phyloP scores from a whole-genome alignment of 176 grass and related monocot genomes.

The Zoysia japonica region DNA sequence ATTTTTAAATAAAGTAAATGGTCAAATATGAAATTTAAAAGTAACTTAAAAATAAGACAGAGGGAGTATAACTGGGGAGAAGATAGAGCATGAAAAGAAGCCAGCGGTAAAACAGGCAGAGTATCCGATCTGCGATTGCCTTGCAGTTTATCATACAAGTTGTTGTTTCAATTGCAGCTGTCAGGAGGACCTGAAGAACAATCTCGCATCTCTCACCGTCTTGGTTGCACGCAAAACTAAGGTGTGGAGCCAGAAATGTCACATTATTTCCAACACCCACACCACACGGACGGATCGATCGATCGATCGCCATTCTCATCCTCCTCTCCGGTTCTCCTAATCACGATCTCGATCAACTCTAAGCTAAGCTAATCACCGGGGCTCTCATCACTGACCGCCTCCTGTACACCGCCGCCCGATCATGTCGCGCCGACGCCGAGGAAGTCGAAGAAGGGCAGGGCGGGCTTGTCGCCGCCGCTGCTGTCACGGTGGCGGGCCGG shows the following conservation, averaged over 20 bases:
- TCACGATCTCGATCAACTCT: conserved; percentile 14
- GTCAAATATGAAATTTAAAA: too few relatives aligned
- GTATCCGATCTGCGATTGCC: conserved; percentile 35
- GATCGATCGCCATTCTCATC: conserved; percentile 3
- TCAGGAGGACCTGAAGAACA: not conserved
- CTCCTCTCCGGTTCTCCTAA: not conserved
- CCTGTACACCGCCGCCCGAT: conserved; percentile 42
- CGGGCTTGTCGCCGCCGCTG: conserved; percentile 24
- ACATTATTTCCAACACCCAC: conserved; percentile 10
- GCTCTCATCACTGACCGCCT: conserved; percentile 16
- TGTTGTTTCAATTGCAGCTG: not conserved
- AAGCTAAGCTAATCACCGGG: conserved; percentile 31
- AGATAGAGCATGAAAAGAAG: conserved; percentile 35
- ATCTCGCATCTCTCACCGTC: not conserved
- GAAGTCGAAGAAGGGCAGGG: conserved; percentile 70
- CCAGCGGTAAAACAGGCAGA: conserved; percentile 14
- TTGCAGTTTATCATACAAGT: conserved; percentile 25
- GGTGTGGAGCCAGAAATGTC: not conserved
- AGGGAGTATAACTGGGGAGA: not conserved
- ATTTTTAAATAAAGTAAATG: too few relatives aligned
- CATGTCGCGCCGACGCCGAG: conserved; percentile 71
- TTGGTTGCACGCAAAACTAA: conserved; percentile 29
- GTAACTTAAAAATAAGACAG: too few relatives aligned
- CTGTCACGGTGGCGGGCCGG: not conserved
- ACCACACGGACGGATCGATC: not conserved